These are phyloP conservation scores for Backusella tuberculispora DNA, from an alignment of 192 early-diverging fungal genomes.

Conservation along the genomic window DNA sequence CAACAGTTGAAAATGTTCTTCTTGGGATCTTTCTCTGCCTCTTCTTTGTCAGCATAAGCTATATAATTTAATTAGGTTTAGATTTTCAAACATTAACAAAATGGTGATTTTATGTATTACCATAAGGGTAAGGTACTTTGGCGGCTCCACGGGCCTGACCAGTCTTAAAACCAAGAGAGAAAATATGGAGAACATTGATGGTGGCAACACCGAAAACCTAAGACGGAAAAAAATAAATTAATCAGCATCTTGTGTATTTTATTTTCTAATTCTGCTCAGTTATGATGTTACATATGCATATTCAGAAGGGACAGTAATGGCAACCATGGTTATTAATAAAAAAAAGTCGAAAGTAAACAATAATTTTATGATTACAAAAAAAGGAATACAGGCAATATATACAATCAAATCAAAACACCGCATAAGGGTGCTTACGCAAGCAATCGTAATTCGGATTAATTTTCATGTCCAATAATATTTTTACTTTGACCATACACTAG, in stretches of 20 bases:
- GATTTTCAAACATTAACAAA: background rate
- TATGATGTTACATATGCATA: conserved; percentile 60
- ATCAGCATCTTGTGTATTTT: background rate
- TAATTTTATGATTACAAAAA: background rate
- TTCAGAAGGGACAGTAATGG: conserved; percentile 51
- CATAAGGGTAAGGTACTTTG: conserved; percentile 67
- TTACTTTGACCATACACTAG: background rate
- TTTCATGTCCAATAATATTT: background rate
- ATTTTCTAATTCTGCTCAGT: background rate
- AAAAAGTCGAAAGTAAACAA: conserved; percentile 13
- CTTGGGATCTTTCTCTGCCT: conserved; percentile 62
- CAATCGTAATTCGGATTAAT: conserved; percentile 7
- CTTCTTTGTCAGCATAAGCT: conserved; percentile 62
- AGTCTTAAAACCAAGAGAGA: conserved; percentile 37
- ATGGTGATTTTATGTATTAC: conserved; percentile 34
- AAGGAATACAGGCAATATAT: background rate
- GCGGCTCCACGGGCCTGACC: conserved; percentile 62
- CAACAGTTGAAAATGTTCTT: conserved; percentile 77
- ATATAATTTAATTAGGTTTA: background rate
- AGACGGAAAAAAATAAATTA: conserved; percentile 28
- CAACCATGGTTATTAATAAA: conserved; percentile 33
- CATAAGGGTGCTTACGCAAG: conserved; percentile 4
- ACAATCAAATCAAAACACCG: background rate
- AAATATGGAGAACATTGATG: background rate
- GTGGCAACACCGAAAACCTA: conserved; percentile 23